Evolutionary conservation across 148 eudicot species (phyloP), one percentile per base, ranked within the genome.

Genomic region (Hydrangea macrophylla): DNA sequence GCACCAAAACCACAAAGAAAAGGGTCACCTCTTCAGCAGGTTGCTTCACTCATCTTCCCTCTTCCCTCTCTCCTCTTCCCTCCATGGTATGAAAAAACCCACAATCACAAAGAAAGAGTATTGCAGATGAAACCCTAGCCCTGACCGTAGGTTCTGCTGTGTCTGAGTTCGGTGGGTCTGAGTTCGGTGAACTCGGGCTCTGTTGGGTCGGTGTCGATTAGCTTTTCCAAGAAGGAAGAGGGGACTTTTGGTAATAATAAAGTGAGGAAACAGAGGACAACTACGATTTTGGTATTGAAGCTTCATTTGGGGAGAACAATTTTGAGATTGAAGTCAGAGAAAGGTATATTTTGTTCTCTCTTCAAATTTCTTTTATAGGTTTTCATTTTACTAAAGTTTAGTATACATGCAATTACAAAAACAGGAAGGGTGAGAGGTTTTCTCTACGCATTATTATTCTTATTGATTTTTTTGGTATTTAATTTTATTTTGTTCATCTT

Each of bases 241-340:
- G 78, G 35, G 55, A n/a, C 70, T 37, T 57, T 5, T n/a, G 62
- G 51, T 32, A 55, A 50, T 13, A 60, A 24, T 10, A 33, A 0
- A n/a, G 8, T 3, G 28, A 31, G 50, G 79, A 67, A 26, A 55
- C 57, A 20, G 84, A 73, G 62, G 81, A 73, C 55, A 42, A 31
- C n/a, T 13, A 25, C 45, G 68, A 69, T 75, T 69, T 56, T 35
- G 78, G 60, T 58, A 64, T 80, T 39, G 87, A 85, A 59, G 78
- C 75, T 44, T 83, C 81, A 13, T 87, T 79, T 73, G 97, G 90
- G 12, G 97, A 92, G 80, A 89, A 92, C 61, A 72, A 73, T 79
- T 72, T 86, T 70, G 97, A 83, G 24, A 66, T 77, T 81, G 89
- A 89, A 69, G 58, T 65, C 35, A 76, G 78, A 68, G 86, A 72